Base-by-base conservation (phyloP, 2,329 filamentous ascomycete species). In the Bipolaris bicolor region DNA sequence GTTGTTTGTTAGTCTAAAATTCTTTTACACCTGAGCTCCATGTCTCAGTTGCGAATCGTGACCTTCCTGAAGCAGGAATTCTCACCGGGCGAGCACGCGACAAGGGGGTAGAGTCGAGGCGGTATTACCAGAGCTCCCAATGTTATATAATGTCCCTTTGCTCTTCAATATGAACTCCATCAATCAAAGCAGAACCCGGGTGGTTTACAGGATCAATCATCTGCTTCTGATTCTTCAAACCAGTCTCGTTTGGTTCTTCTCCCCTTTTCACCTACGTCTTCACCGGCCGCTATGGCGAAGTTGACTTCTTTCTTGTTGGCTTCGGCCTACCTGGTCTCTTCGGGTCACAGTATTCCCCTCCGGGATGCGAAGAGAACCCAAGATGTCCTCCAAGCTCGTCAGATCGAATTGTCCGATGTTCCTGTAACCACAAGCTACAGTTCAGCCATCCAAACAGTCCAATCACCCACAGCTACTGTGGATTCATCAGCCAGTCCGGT, bases 351-450 rank as follows among this genome's bases (percentile, higher is more conserved):
- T 20, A 52, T 69, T 22, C 73, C 74, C 18, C 60, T 69, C 10
- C 46, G 43, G 3, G 64, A 65, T 40, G 20, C 48, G n/a, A 59
- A 58, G 51, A 60, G 57, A 43, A 46, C 61, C 11, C 15, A 52
- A 10, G 52, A 46, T 6, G 39, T 22, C 7, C 16, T 71, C 11
- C 60, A 62, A 10, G 61, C 66, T n/a, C 69, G 71, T 31, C 65
- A 55, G 1, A 64, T 75, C 20, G 65, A 66, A 0, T 31, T 71
- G 5, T 66, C 68, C 1, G 60, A 60, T 15, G 22, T 70, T 7
- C 55, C 60, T 2, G 64, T 68, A 7, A 75, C 72, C 1, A 76
- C 69, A 16, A 74, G 68, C 51, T 76, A 74, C 49, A 72, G 62
- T 22, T 69, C 63, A 34, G 50, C 61, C 3, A 60, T 72, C n/a